A percentile compares a stretch with the other conserved stretches of the same genome.
phyloP scores from a whole-genome alignment of 2,329 filamentous ascomycete genomes.

The Penicillium sp. region DNA sequence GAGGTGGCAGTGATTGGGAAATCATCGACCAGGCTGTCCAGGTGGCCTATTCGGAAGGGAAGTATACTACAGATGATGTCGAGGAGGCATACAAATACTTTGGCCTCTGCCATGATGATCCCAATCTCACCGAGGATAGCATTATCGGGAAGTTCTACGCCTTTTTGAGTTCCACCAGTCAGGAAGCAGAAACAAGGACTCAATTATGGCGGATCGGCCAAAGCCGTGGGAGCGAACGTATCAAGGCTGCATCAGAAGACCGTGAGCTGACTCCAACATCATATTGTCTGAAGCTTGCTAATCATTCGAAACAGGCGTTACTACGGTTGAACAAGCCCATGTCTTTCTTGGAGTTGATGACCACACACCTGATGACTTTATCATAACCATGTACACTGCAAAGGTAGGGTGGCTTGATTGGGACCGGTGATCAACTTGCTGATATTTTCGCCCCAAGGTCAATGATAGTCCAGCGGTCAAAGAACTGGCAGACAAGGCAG shows the following conservation, averaged over 20 bases:
- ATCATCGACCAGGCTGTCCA: conserved; percentile 58
- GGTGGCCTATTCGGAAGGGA: conserved; percentile 57
- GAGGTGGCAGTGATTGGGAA: conserved; percentile 50
- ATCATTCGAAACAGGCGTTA: conserved; percentile 43
- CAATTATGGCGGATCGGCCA: conserved; percentile 60
- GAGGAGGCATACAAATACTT: conserved; percentile 59
- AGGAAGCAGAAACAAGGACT: conserved; percentile 56
- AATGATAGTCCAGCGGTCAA: conserved; percentile 51
- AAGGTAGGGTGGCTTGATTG: conserved; percentile 47
- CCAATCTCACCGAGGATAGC: conserved; percentile 54
- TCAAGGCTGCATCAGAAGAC: conserved; percentile 58
- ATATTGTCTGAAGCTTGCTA: background rate
- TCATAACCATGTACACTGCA: conserved; percentile 55
- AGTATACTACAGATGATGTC: conserved; percentile 57
- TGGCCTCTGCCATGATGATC: conserved; percentile 49
- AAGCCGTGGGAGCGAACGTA: conserved; percentile 55
- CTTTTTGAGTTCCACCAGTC: conserved; percentile 54
- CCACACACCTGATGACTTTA: conserved; percentile 55
- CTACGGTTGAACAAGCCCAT: conserved; percentile 63
- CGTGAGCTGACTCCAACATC: conserved; percentile 35
- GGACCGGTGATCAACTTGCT: background rate
- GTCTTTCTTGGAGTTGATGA: conserved; percentile 57
- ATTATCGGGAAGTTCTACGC: conserved; percentile 63
- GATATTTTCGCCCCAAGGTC: conserved; percentile 35
- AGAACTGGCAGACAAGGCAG: conserved; percentile 54